Evolutionary conservation across 148 eudicot genomes (phyloP), one percentile per base, ranked within the genome.

Genomic region (Nepenthes gracilis): DNA sequence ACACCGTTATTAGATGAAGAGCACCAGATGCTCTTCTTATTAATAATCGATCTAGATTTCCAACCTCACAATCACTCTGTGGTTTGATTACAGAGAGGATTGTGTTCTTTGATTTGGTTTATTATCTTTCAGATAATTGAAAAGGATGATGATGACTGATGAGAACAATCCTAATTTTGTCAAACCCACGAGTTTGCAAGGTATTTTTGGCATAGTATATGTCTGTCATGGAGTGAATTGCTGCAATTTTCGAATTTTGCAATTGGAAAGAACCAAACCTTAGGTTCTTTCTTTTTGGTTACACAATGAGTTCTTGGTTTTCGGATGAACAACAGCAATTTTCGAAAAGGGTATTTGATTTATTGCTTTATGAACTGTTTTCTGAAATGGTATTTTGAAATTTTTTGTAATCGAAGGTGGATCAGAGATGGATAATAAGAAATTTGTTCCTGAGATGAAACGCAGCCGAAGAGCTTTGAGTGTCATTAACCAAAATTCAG

Each of bases 391-490:
- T 61, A 63, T 67, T 11, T 2, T 64, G 47, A 34, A 68, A 59
- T 55, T 35, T 2, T 13, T 47, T 61, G 66, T 36, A 43, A 47
- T 43, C 45, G 47, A 69, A 75, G 84, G 75, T 64, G 77, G 56
- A 49, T 48, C 64, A 36, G 80, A 69, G 59, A 70, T 71, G 64
- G 83, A 52, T 53, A 54, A 36, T 47, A 67, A 81, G 69, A 78
- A 82, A 68, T 66, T 78, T 51, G 72, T 6, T n/a, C n/a, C 68
- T 9, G 90, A 82, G 65, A 71, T 64, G 6, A 79, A 75, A 55
- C 61, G 79, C 40, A 74, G 75, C 8, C 63, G 96, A 68, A 83
- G 88, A 75, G 85, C 83, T 36, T 69, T 88, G 59, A 37, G 86
- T 60, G 72, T 71, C 64, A 83, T 85, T 59, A 77, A 79, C 51